Base-by-base conservation (phyloP, 1,284 basidiomycete genomes). In the Tilletia horrida region DNA sequence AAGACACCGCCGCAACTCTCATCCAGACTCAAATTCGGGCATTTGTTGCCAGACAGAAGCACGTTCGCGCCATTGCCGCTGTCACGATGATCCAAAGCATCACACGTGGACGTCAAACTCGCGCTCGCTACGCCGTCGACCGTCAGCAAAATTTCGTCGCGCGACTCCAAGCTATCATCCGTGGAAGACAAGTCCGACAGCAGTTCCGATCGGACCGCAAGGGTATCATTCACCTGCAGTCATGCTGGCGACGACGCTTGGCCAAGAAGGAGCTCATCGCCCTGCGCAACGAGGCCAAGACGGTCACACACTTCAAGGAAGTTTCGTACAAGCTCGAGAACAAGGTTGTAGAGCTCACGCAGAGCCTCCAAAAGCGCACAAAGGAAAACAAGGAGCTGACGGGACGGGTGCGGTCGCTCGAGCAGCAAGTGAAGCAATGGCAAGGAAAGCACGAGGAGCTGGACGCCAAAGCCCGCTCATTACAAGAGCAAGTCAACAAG, bases 331-430 rank as follows among this genome's bases (percentile, higher is more conserved):
- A 88, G 76, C 86, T 99, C 69, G 96, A 99, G 85, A 98, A 98
- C 87, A 99, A 98, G 85, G 96, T 98, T 62, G 92, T 99, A 69
- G 95, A 98, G 82, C 90, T 99, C 75, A 98, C 96, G 0, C 96
- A 98, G 82, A 89, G 85, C n/a, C 86, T 98, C 18, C 96, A 98
- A 83, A 90, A 88, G 80, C 89, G 95, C 48, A 94, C 90, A 9
- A 88, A 88, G 71, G 95, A 98, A 84, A 95, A 92, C 85, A 95
- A 93, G 83, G 89, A 89, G 69, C 85, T 98, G 47, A 88, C 90
- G 72, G 84, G 83, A 35, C 88, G 89, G 77, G 85, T 98, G 47
- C 83, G 85, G 23, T 88, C 90, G 62, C 85, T 97, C 50, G 92
- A 97, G 83, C 87, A 88, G 69, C 91, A 95, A 81, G 84, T 98